Evolutionary conservation across 225 moss, liverwort and hornwort genomes (phyloP).

Genomic region (Straminergon stramineum): DNA sequence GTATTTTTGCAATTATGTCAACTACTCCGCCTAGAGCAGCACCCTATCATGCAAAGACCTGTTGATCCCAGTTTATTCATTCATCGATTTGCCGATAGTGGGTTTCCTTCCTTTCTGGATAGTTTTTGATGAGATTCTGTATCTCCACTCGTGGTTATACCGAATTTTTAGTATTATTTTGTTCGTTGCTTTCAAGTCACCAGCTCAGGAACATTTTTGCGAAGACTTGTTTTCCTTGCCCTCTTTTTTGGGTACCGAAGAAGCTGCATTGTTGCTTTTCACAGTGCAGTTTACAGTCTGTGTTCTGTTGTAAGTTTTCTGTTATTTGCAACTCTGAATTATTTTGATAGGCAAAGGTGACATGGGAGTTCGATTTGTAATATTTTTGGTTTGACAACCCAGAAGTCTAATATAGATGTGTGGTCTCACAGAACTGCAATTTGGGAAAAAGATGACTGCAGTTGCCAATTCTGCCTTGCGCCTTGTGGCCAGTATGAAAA

Average conservation of each 20-base stretch:
- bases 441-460: constrained; percentile 81
- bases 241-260: background rate
- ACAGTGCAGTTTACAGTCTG: background rate
- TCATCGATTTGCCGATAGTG: constrained; percentile 98
- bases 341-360: background rate
- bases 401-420: constrained; percentile 3
- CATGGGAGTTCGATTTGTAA: background rate
- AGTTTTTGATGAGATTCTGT: background rate
- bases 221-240: background rate
- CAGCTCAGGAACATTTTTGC: background rate
- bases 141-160: background rate
- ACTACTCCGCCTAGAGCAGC: constrained; percentile 82
- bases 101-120: constrained; percentile 9
- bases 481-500: constrained; percentile 98
- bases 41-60: constrained; percentile 97
- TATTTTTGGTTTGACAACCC: background rate
- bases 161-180: background rate
- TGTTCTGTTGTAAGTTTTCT: background rate
- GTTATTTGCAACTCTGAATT: background rate
- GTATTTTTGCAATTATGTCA: constrained; percentile 96
- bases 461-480: constrained; percentile 90
- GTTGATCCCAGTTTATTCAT: constrained; percentile 99
- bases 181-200: background rate
- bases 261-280: background rate
- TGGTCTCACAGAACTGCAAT: constrained; percentile 63